Conservation (phyloP, 2,329 filamentous ascomycete species). For the Endoconidiophora laricicola region DNA sequence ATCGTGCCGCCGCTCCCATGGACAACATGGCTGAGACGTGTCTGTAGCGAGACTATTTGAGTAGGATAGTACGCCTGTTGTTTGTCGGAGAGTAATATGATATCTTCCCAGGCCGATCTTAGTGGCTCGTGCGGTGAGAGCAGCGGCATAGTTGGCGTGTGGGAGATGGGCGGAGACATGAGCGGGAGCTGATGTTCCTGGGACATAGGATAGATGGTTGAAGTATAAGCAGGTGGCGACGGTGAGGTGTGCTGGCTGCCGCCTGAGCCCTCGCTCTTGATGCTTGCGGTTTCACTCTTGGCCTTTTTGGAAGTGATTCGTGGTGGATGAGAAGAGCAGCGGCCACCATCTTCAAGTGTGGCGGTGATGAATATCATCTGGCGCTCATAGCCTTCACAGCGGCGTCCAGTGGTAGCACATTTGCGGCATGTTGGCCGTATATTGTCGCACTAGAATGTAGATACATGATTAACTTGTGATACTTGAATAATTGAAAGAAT, state of each 20-base stretch:
- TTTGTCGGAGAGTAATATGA: constrained; percentile 24
- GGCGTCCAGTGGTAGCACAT: constrained; percentile 38
- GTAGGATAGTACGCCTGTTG: constrained; percentile 22
- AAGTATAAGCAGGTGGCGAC: not conserved
- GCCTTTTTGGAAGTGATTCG: constrained; percentile 22
- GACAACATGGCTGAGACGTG: constrained; percentile 19
- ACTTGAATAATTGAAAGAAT: not conserved
- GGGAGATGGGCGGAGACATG: constrained; percentile 3
- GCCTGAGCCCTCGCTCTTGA: constrained; percentile 19
- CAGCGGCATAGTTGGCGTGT: not conserved
- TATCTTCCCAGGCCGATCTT: constrained; percentile 34
- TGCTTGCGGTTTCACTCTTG: constrained; percentile 12
- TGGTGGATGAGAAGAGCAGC: constrained; percentile 39
- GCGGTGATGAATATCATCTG: constrained; percentile 48
- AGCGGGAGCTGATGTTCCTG: constrained; percentile 6
- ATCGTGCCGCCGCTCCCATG: constrained; percentile 1
- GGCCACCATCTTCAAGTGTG: constrained; percentile 35
- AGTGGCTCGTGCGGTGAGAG: constrained; percentile 22
- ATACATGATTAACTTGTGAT: not conserved
- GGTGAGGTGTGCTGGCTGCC: constrained; percentile 12
- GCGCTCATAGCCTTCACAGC: constrained; percentile 45
- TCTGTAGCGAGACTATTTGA: constrained; percentile 30
- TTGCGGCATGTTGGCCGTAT: constrained; percentile 43
- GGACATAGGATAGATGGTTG: not conserved
- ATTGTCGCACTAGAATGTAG: constrained; percentile 37